Evolutionary conservation across 257 asterid species (phyloP).

Genomic region (Capsicum chinense): DNA sequence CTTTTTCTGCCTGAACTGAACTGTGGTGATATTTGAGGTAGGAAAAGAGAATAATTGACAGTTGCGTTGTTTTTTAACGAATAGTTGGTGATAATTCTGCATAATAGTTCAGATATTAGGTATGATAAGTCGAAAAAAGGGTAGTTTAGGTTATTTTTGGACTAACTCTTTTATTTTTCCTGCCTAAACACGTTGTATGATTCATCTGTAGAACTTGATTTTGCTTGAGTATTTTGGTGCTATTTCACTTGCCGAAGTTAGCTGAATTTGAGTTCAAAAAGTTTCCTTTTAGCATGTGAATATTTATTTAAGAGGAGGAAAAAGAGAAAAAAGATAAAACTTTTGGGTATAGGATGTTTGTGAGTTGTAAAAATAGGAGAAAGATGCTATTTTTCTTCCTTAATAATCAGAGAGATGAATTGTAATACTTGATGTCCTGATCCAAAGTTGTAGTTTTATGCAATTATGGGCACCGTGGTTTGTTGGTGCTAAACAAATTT

Average conservation of each 20-base stretch:
- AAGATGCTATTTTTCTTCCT: constrained; percentile 3
- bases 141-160: too few relatives aligned
- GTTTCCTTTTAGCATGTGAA: background rate
- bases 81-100: too few relatives aligned
- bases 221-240: background rate
- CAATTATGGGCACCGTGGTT: background rate
- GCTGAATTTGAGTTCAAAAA: background rate
- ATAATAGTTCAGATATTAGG: too few relatives aligned
- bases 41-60: too few relatives aligned
- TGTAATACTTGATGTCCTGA: too few relatives aligned
- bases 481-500: background rate
- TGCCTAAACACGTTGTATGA: too few relatives aligned
- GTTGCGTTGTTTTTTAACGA: too few relatives aligned
- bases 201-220: background rate
- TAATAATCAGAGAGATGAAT: background rate
- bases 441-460: background rate
- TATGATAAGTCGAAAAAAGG: too few relatives aligned
- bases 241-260: too few relatives aligned
- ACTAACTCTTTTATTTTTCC: too few relatives aligned
- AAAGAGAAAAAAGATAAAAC: background rate
- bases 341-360: background rate
- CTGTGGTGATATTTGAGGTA: too few relatives aligned
- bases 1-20: too few relatives aligned
- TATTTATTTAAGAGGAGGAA: background rate
- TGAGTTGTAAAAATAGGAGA: background rate